Conservation (phyloP, 1,139 yeast species). For the Pichia sp. region DNA sequence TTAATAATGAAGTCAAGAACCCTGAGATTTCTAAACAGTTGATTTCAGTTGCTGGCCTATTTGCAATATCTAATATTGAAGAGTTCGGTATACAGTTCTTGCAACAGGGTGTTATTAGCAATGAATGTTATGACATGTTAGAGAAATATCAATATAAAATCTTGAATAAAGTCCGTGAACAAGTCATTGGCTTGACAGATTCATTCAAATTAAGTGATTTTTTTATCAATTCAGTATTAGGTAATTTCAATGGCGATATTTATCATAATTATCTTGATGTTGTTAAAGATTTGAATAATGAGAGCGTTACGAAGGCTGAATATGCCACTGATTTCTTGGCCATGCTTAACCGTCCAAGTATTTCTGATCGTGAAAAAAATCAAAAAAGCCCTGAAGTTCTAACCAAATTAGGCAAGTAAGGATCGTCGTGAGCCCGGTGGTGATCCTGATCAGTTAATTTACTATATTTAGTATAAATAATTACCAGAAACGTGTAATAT, state of each 20-base stretch:
- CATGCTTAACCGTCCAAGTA: constrained; percentile 47
- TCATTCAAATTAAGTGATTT: constrained; percentile 82
- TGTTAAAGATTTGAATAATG: constrained; percentile 48
- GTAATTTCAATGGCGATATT: constrained; percentile 78
- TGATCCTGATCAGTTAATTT: too few relatives aligned
- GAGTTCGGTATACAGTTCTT: constrained; percentile 71
- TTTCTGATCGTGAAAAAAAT: constrained; percentile 43
- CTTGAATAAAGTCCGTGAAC: constrained; percentile 51
- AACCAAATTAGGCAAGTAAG: constrained; percentile 21
- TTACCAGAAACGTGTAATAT: not conserved
- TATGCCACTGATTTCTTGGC: constrained; percentile 46
- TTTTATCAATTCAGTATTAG: constrained; percentile 80
- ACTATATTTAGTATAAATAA: not conserved
- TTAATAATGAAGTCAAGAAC: constrained; percentile 17
- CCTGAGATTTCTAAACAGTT: constrained; percentile 34
- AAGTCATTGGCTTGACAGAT: constrained; percentile 80
- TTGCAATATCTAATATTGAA: constrained; percentile 68
- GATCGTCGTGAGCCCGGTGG: too few relatives aligned
- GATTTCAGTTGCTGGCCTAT: constrained; percentile 47
- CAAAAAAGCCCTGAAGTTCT: constrained; percentile 41
- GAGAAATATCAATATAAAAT: constrained; percentile 35
- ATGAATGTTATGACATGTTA: constrained; percentile 36
- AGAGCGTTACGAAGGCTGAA: constrained; percentile 52
- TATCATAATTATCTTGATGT: constrained; percentile 66
- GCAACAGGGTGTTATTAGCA: constrained; percentile 52